Base-by-base conservation (phyloP, 805 yeast species). In the Candida caryicola region DNA sequence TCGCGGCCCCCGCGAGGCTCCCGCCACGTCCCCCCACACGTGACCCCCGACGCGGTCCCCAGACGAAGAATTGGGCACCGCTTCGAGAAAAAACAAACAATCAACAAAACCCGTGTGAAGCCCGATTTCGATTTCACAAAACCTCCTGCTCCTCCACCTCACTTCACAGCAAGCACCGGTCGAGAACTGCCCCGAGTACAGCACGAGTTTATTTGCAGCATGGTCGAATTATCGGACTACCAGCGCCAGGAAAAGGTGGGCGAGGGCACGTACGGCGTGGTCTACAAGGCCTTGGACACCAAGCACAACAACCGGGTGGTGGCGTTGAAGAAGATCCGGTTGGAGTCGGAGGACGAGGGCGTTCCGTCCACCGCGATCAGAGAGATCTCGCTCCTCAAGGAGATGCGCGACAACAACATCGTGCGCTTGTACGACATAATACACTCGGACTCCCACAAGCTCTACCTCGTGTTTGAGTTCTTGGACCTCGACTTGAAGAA, bases 301-400 rank as follows among this genome's bases (percentile, higher is more conserved):
- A 82, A 79, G 49, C 89, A 91, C 59, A 85, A 89, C 50, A 91
- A 91, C 66, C 77, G 96, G n/a, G 79, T 89, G 31, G 99, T 93
- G 26, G 99, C 99, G 0, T 70, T 93, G 51, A 93, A 93, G 63
- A 95, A 93, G 66, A 95, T 93, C 60, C 79, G 98, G 41, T 69
- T 93, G 37, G 99, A 93, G 60, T 87, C 95, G 15, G 99, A 93
- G 62, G 95, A 88, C 61, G 99, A 93, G 61, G 99, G 99, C 14
- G 97, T 95, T 16, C 99, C 99, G 2, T 89, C 97, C 1, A 93
- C 99, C 0, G 98, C 99, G 4, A 93, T 93, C 42, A 76, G 99
- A 52, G 99, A 93, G 59, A 93, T 93, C 51, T 91, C 98, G 1
- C 73, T 93, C 32, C 75, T 93, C 63, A 91, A 93, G 60, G 99